Conservation (phyloP, 73 alveolate genomes). For the Blepharisma stoltei region DNA sequence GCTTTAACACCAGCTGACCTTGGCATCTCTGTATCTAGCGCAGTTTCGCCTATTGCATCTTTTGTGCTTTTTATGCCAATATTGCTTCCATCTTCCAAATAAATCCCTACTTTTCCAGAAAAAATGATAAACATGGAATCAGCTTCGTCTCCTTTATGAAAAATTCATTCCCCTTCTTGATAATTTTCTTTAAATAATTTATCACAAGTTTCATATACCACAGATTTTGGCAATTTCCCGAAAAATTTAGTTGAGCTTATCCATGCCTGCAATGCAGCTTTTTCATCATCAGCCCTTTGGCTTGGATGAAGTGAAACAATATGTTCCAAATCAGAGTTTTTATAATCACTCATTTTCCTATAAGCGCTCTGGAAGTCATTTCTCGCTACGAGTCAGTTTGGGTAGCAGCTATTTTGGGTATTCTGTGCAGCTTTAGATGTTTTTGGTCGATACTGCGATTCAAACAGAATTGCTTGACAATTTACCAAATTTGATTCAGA, state of each 20-base stretch:
- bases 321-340: background rate
- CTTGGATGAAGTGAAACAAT: background rate
- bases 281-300: background rate
- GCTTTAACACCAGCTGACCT: constrained; percentile 10
- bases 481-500: too few relatives aligned
- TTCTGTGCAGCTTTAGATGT: too few relatives aligned
- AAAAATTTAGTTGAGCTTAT: background rate
- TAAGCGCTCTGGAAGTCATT: background rate
- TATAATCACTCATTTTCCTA: background rate
- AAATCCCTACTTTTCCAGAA: constrained; percentile 14
- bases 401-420: background rate
- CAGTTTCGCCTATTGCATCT: constrained; percentile 6
- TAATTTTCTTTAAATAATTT: background rate
- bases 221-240: background rate
- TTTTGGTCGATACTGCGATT: too few relatives aligned
- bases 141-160: background rate
- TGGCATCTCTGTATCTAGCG: background rate
- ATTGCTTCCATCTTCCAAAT: background rate
- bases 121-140: constrained; percentile 2
- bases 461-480: too few relatives aligned
- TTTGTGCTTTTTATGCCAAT: background rate
- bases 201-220: background rate
- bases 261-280: constrained; percentile 5
- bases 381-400: background rate
- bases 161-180: background rate